Evolutionary conservation across 2,329 filamentous ascomycete genomes (phyloP).

Genomic region (Penicillium olsonii): DNA sequence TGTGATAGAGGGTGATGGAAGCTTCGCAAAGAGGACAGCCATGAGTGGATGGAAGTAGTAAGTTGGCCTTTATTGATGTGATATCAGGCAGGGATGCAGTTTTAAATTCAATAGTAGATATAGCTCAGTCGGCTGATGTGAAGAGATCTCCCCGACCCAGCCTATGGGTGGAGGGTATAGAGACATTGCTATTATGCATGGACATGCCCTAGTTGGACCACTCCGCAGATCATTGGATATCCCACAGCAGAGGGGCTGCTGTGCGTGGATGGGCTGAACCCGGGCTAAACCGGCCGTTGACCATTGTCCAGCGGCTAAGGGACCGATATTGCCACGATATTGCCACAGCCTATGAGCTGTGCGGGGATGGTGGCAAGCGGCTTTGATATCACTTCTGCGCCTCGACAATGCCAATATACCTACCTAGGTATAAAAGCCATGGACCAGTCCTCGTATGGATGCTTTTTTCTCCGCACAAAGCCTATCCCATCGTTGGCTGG

Average conservation of each 20-base stretch:
- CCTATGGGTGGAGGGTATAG: background rate
- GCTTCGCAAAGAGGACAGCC: background rate
- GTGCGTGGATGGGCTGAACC: constrained; percentile 2
- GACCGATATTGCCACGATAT: background rate
- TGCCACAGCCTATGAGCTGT: background rate
- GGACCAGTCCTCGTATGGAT: background rate
- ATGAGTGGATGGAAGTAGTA: background rate
- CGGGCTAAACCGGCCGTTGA: background rate
- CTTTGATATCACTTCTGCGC: background rate
- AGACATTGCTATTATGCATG: constrained; percentile 4
- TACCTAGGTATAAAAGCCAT: constrained; percentile 13
- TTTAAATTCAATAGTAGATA: background rate
- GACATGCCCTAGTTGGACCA: constrained; percentile 1
- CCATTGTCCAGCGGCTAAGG: background rate
- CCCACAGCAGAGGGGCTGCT: too few relatives aligned
- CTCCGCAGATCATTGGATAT: too few relatives aligned
- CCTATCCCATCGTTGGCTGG: constrained; percentile 1
- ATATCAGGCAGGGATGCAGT: background rate
- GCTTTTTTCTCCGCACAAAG: background rate
- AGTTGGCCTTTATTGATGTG: background rate
- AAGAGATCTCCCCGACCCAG: constrained; percentile 1
- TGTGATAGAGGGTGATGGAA: constrained; percentile 10
- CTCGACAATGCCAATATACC: background rate
- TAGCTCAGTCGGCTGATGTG: background rate
- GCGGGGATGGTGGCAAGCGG: background rate